Evolutionary conservation across 2,329 filamentous ascomycete genomes (phyloP), one percentile per base, ranked within the genome.

Genomic region (Colletotrichum destructivum): DNA sequence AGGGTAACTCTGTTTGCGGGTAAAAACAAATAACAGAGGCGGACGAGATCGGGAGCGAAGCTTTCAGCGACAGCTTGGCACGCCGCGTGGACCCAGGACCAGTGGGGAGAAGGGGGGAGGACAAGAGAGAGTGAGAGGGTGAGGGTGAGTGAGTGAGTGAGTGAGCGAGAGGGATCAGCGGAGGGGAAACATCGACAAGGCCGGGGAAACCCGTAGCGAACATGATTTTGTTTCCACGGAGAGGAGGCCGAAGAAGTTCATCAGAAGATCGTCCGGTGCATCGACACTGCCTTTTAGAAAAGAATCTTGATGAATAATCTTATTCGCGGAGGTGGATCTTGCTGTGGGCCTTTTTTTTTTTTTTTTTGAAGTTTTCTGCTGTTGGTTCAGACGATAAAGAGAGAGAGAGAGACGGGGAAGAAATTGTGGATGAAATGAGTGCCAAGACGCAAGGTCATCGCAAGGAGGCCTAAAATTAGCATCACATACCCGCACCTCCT

Each of bases 391-490:
- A 35, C 31, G 31, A 31, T 31, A 31, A 7, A 31, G 26, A 31
- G 7, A 31, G 31, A 31, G 7, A 31, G 31, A 8, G 8, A 8
- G 31, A 31, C 23, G 38, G 13, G 51, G 26, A 21, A 23, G 40
- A 66, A 26, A 46, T 35, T 55, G 7, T 31, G 31, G 31, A 31
- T 31, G 12, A 16, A 21, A 18, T 49, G 23, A 35, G 21, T 42
- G 66, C 66, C 66, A 63, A 71, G 66, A 26, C 38, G 35, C 21
- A 47, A 38, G 2, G 38, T 57, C 64, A 64, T 63, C 21, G n/a
- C 16, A 54, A 44, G 18, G n/a, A 40, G 31, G 31, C 59, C 66
- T 71, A 71, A 69, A 71, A 56, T 62, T 71, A 71, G 69, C 64
- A 71, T 63, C 61, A 7, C n/a, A 26, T 52, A 52, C 35, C 49